Base-by-base conservation (phyloP, 2,329 filamentous ascomycete species). In the Fusarium nodosum region DNA sequence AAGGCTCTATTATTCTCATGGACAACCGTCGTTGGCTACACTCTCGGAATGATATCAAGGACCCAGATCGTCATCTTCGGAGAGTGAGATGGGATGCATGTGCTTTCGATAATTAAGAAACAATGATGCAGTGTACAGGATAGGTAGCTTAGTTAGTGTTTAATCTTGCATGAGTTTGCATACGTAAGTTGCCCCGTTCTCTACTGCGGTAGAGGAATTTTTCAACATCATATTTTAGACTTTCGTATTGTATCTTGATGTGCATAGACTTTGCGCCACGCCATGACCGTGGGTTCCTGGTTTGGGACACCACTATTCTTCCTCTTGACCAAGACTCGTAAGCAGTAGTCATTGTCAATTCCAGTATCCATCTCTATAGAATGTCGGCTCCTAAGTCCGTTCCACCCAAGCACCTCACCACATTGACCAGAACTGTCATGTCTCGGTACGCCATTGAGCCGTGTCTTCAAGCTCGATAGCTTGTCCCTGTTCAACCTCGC, bases 1-100 rank as follows among this genome's bases (percentile, higher is more conserved):
- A 57, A 1, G 58, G 74, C 0, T 72, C 69, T 6, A 74, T 80
- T 15, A 66, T 80, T 5, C 59, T 80, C 2, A 70, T 80, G 15
- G 76, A 80, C 5, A 80, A 80, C 34, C 75, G 77, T 10, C 69
- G 76, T 13, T 80, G 78, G 79, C 22, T 80, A 28, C 79, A 80
- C 56, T 71, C 77, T 15, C 63, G 79, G 20, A 77, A 75, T 18
- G 30, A 75, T 5, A 68, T 80, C 54, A 74, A 62, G 22, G 79
- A 80, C 60, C 74, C 77, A 4, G 67, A 72, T 20, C 75, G 79
- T 47, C 78, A 80, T 39, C 64, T 80, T 7, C 76, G 79, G 7
- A 74, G 79, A 2, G 74, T 80, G 5, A 73, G 79, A 8, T 79
- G 78, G 78, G 77, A 79, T 47, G 77, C 75, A 11, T 41, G 68